Base-by-base conservation (phyloP, 495 filamentous ascomycete genomes). In the Neurospora discreta region DNA sequence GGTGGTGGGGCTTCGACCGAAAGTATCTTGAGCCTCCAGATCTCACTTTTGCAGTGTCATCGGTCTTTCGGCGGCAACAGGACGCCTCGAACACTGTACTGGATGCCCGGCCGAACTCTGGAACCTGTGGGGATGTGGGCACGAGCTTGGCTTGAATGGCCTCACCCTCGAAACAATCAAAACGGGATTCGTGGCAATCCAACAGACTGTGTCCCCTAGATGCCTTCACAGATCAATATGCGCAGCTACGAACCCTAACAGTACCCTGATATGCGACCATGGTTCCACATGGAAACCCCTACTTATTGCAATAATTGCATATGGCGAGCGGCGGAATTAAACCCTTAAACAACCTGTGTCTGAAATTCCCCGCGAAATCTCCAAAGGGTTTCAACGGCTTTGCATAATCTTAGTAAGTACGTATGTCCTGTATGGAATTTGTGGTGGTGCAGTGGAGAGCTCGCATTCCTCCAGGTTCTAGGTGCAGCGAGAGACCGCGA, bases 11-110 rank as follows among this genome's bases (percentile, higher is more conserved):
- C 52, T 18, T 65, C 52, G 52, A 33, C 52, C 15, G 2, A 33
- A 65, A 65, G 52, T 65, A 65, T 65, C 52, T 65, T 65, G 52
- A 65, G 52, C 52, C 52, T 65, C 52, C 33, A 71, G 74, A 77
- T 77, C 75, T 73, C 33, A 39, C 36, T 77, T 77, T 77, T 74
- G 71, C 71, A 33, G 71, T 72, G 74, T 70, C 58, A 77, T 77
- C 75, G 75, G 60, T 23, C 13, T 65, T 65, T 7, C 13, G 26
- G 15, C 52, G 26, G 23, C 52, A 33, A 9, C 26, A 16, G 46
- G 8, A 58, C 10, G 9, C 46, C 26, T 26, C 46, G 10, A 4
- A 15, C 52, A 65, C 52, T 1, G 13, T 33, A 65, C 52, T 65
- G 23, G 52, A 16, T 18, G 52, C 3, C 13, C 13, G 20, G 52